Percentiles rank a stretch among this genome's conserved stretches.
These are phyloP conservation scores for Neckera pumila DNA, from an alignment of 225 moss, liverwort and hornwort species.

Conservation along the genomic window DNA sequence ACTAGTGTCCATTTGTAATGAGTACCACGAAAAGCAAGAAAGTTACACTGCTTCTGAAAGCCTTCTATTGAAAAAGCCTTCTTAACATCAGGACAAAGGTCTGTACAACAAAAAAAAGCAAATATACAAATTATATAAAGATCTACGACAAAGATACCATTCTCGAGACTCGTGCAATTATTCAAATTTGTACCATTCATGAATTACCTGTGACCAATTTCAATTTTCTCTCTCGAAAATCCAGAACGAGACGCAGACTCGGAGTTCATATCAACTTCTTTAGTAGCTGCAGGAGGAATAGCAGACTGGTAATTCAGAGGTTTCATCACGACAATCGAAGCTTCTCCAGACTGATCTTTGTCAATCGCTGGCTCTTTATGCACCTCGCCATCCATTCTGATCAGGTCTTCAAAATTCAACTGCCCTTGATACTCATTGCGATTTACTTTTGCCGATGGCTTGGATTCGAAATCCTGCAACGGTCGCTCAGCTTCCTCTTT, in stretches of 20 bases:
- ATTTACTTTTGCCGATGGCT: not conserved
- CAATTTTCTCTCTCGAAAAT: slow-evolving; percentile 5
- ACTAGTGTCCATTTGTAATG: not conserved
- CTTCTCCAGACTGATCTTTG: slow-evolving; percentile 22
- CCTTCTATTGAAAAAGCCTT: not conserved
- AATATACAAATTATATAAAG: not conserved
- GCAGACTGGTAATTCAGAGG: slow-evolving; percentile 15
- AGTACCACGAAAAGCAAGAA: not conserved
- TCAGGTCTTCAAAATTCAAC: slow-evolving; percentile 2
- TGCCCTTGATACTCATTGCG: slow-evolving; percentile 12
- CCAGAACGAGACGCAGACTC: not conserved
- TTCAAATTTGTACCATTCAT: not conserved
- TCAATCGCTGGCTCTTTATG: not conserved
- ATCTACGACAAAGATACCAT: not conserved
- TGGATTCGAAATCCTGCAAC: not conserved
- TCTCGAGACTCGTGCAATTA: not conserved
- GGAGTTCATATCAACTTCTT: slow-evolving; percentile 4
- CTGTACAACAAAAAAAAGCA: not conserved
- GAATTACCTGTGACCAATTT: slow-evolving; percentile 19
- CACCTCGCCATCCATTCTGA: not conserved
- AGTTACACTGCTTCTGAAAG: not conserved
- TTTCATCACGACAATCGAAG: slow-evolving; percentile 46
- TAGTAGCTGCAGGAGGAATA: not conserved
- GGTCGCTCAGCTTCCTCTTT: slow-evolving; percentile 18
- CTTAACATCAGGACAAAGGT: not conserved